Evolutionary conservation across 164 flowering plant genomes (phyloP).

Genomic region (Cinnamomum micranthum): DNA sequence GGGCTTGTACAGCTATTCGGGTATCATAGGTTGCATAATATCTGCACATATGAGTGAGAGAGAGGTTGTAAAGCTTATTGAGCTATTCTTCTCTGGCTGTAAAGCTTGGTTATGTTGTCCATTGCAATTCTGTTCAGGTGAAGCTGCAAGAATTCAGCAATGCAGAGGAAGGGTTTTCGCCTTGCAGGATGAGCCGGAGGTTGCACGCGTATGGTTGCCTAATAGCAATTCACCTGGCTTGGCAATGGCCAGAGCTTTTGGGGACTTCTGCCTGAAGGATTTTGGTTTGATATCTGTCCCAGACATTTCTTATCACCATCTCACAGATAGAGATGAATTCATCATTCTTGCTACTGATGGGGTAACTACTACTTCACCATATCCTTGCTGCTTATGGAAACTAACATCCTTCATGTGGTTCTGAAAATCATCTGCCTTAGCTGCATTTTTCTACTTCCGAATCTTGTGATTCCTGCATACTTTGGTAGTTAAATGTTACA

Average conservation of each 20-base stretch:
- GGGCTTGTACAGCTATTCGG: too few relatives aligned
- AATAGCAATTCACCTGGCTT: slow-evolving; percentile 80
- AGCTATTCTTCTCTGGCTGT: neutral
- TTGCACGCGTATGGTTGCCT: slow-evolving; percentile 82
- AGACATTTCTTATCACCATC: slow-evolving; percentile 47
- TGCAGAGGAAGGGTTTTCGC: slow-evolving; percentile 97
- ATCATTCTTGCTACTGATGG: slow-evolving; percentile 69
- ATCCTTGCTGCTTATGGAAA: neutral
- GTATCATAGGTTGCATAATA: too few relatives aligned
- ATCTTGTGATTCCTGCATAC: neutral
- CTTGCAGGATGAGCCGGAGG: slow-evolving; percentile 98
- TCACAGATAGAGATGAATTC: slow-evolving; percentile 56
- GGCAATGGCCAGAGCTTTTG: slow-evolving; percentile 81
- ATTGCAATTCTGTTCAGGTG: slow-evolving; percentile 44
- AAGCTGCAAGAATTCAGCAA: slow-evolving; percentile 89
- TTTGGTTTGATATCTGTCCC: slow-evolving; percentile 71
- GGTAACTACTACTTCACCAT: slow-evolving; percentile 31
- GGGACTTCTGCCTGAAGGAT: slow-evolving; percentile 73
- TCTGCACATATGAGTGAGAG: too few relatives aligned
- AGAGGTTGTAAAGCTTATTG: too few relatives aligned
- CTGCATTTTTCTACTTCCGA: neutral
- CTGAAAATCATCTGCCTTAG: neutral
- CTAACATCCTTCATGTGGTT: neutral
- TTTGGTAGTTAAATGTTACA: neutral
- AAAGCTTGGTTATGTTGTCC: neutral